A percentile compares a stretch with the other conserved stretches of the same genome.
These are phyloP conservation scores for Diplodia seriata DNA, from an alignment of 2,329 filamentous ascomycete species.

Conservation along the genomic window DNA sequence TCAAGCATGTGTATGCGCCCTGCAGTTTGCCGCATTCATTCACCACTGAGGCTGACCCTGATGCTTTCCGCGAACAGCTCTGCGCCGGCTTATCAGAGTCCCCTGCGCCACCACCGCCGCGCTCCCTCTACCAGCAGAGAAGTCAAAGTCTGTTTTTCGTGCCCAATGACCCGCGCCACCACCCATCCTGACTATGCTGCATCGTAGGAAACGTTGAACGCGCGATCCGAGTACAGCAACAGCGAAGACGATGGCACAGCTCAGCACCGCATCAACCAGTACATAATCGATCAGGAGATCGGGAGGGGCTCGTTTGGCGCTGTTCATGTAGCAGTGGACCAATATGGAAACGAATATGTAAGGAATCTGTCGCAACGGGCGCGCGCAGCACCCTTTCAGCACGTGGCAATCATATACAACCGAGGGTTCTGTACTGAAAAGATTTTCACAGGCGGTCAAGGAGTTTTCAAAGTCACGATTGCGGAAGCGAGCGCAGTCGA, in stretches of 20 bases:
- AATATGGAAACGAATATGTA: conserved; percentile 93
- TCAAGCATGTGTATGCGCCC: conserved; percentile 58
- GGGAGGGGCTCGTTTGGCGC: conserved; percentile 95
- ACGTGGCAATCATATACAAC: neutral
- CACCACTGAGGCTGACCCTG: conserved; percentile 1
- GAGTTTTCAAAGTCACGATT: conserved; percentile 95
- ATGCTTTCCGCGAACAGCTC: conserved; percentile 54
- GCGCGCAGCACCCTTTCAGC: neutral
- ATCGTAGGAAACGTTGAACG: conserved; percentile 84
- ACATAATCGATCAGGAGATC: conserved; percentile 91
- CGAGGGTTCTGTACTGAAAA: conserved; percentile 39
- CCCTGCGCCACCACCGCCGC: conserved; percentile 69
- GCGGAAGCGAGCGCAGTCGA: conserved; percentile 87
- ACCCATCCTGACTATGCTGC: neutral
- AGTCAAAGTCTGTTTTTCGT: conserved; percentile 62
- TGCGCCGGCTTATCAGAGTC: conserved; percentile 65
- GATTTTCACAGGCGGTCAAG: conserved; percentile 77
- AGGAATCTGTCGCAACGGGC: conserved; percentile 48
- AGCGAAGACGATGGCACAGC: conserved; percentile 82
- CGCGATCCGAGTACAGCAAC: conserved; percentile 82
- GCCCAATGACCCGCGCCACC: neutral
- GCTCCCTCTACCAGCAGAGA: conserved; percentile 65
- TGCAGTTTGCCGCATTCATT: neutral
- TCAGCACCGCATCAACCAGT: conserved; percentile 92
- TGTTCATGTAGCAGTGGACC: conserved; percentile 88